A percentile compares a stretch with the other conserved stretches of the same genome.
These are phyloP conservation scores for Boletus vinaceobasis DNA, from an alignment of 768 basidiomycete genomes.

Conservation along the genomic window DNA sequence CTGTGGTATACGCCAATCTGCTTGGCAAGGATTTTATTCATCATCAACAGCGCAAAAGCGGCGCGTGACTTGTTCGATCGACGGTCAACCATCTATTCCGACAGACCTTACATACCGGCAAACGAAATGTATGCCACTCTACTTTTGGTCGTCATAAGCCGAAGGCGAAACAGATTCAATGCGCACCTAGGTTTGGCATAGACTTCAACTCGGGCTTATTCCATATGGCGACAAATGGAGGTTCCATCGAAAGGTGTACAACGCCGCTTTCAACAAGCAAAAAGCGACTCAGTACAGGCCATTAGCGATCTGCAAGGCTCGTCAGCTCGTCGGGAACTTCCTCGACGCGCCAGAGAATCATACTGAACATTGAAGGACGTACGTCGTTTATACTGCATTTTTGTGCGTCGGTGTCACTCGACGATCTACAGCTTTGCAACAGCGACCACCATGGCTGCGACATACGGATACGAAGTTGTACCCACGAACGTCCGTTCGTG, in stretches of 20 bases:
- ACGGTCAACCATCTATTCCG: slow-evolving; percentile 28
- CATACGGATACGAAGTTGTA: slow-evolving; percentile 26
- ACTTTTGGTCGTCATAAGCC: not conserved
- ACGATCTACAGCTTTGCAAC: slow-evolving; percentile 16
- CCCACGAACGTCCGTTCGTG: slow-evolving; percentile 26
- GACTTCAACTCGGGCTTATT: slow-evolving; percentile 30
- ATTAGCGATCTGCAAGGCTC: slow-evolving; percentile 15
- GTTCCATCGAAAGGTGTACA: slow-evolving; percentile 29
- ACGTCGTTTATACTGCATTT: slow-evolving; percentile 10
- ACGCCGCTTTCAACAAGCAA: slow-evolving; percentile 18
- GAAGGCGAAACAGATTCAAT: not conserved
- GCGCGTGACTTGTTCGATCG: slow-evolving; percentile 25
- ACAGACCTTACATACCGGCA: slow-evolving; percentile 22
- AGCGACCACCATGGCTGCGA: slow-evolving; percentile 22
- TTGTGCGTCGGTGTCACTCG: not conserved
- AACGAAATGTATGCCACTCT: slow-evolving; percentile 17
- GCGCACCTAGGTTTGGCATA: slow-evolving; percentile 24
- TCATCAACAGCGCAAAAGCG: slow-evolving; percentile 21
- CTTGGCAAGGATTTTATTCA: slow-evolving; percentile 29
- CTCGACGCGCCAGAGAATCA: slow-evolving; percentile 17
- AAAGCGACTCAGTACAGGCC: slow-evolving; percentile 9
- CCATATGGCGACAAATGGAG: slow-evolving; percentile 31
- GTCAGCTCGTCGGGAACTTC: slow-evolving; percentile 23
- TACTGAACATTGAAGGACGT: slow-evolving; percentile 19
- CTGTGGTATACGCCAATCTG: slow-evolving; percentile 23